These are phyloP conservation scores for Penicillium sp. DNA, from an alignment of 2,329 filamentous ascomycete species.

Conservation along the genomic window DNA sequence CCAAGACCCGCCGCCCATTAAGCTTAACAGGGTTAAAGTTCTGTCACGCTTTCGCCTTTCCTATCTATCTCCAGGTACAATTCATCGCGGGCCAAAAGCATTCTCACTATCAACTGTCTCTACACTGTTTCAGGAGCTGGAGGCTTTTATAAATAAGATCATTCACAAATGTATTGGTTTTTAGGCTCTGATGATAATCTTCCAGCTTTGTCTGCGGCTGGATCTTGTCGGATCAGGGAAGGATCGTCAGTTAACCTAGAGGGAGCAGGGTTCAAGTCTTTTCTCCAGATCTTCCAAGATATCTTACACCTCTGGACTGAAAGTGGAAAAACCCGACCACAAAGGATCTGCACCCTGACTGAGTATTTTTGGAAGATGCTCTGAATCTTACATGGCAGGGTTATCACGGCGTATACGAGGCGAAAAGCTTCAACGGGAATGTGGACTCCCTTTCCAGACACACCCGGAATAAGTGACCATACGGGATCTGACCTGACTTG, in stretches of 20 bases:
- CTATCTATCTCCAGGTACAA: too few species aligned
- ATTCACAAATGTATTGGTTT: background rate
- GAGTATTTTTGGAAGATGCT: too few species aligned
- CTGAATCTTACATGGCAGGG: too few species aligned
- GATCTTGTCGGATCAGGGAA: background rate
- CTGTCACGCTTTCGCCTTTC: background rate
- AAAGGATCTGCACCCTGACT: too few species aligned
- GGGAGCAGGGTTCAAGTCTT: too few species aligned
- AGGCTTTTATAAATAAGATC: too few species aligned
- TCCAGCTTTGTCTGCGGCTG: background rate
- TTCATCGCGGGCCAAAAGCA: too few species aligned
- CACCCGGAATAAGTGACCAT: background rate
- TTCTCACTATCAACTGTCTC: background rate
- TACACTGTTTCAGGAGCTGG: background rate
- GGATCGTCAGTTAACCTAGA: background rate
- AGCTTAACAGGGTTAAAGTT: background rate
- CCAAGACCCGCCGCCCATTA: background rate
- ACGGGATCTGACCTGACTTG: background rate
- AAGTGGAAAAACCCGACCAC: too few species aligned
- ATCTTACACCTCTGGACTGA: too few species aligned
- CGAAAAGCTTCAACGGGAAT: too few species aligned
- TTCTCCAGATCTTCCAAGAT: background rate
- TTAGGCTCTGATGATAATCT: background rate
- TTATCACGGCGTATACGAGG: too few species aligned
- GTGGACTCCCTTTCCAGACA: background rate